phyloP scores from a whole-genome alignment of 108 stramenopile species.

The Nitzschia inconspicua region DNA sequence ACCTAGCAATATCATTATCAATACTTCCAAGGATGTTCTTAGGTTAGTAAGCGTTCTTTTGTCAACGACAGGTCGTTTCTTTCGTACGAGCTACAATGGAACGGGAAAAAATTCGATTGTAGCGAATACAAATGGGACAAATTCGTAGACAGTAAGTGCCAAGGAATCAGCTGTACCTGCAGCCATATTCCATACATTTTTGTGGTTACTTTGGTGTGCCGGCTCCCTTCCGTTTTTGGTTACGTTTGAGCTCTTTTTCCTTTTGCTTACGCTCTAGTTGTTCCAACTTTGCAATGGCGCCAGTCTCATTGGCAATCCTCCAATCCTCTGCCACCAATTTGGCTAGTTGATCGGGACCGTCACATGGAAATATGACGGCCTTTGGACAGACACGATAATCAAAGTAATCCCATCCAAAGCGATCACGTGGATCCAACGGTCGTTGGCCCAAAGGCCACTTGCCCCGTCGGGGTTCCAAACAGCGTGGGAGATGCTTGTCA shows the following conservation, averaged over 20 bases:
- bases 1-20: no score
- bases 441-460: slow-evolving; percentile 20
- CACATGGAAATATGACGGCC: slow-evolving; percentile 28
- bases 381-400: slow-evolving; percentile 28
- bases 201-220: no score
- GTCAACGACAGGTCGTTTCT: no score
- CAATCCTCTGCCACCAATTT: slow-evolving; percentile 13
- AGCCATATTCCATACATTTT: no score
- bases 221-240: no score
- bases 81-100: no score
- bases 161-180: no score
- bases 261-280: neutral
- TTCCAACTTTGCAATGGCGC: neutral
- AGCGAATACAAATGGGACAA: no score
- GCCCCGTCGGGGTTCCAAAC: slow-evolving; percentile 32
- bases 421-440: slow-evolving; percentile 20
- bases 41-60: no score
- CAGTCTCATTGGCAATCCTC: slow-evolving; percentile 17
- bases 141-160: no score
- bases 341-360: slow-evolving; percentile 18
- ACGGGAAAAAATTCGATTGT: no score
- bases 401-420: slow-evolving; percentile 43
- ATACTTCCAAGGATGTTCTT: no score
- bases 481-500: slow-evolving; percentile 34
- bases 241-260: slow-evolving; percentile 10